Evolutionary conservation across 345 rosid genomes (phyloP).

Genomic region (Viola odorata): DNA sequence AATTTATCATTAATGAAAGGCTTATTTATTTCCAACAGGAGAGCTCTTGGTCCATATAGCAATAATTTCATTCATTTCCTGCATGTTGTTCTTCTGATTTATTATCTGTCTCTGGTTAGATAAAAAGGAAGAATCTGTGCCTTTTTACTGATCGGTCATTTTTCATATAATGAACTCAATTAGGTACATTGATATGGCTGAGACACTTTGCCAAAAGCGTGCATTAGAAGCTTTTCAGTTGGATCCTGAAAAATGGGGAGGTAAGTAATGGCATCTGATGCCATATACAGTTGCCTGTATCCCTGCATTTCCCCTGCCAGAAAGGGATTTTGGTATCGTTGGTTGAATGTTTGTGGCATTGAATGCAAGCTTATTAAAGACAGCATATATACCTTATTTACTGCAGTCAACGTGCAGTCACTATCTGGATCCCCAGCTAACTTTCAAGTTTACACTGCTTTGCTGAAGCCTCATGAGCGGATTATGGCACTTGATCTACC

Average conservation of each 20-base stretch:
- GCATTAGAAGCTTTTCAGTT: slow-evolving; percentile 79
- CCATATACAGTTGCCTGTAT: neutral
- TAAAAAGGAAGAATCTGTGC: too few relatives aligned
- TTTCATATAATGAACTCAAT: neutral
- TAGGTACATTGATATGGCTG: slow-evolving; percentile 97
- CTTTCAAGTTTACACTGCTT: slow-evolving; percentile 88
- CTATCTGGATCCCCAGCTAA: slow-evolving; percentile 95
- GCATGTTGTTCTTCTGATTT: too few relatives aligned
- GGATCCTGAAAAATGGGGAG: slow-evolving; percentile 97
- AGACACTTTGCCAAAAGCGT: slow-evolving; percentile 80
- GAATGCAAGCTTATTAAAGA: slow-evolving; percentile 6
- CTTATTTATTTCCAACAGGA: too few relatives aligned
- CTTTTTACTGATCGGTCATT: too few relatives aligned
- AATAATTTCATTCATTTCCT: too few relatives aligned
- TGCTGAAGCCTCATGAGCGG: slow-evolving; percentile 89
- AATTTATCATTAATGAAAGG: too few relatives aligned
- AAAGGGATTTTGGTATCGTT: neutral
- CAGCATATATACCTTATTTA: slow-evolving; percentile 12
- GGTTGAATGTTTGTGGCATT: neutral
- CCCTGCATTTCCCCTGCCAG: neutral
- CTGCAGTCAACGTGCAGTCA: slow-evolving; percentile 91
- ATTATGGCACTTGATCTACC: slow-evolving; percentile 98
- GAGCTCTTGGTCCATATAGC: too few relatives aligned
- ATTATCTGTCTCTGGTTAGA: too few relatives aligned
- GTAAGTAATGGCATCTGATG: slow-evolving; percentile 26